Conservation (phyloP, 768 basidiomycete species). For the Naganishia antarctica region DNA sequence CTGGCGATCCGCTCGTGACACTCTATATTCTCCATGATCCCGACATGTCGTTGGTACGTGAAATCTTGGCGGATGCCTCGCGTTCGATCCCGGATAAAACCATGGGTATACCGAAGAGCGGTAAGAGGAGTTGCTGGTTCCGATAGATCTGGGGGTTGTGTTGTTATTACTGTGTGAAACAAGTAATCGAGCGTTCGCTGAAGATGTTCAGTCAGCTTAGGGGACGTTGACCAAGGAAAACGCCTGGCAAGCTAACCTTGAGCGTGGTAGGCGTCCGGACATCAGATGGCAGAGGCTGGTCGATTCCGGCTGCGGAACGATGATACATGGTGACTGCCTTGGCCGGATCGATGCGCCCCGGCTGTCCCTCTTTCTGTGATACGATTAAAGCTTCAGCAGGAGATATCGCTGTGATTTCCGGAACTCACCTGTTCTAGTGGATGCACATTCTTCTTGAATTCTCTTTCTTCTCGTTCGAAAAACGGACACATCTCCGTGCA, state of each 20-base stretch:
- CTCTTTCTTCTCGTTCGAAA: slow-evolving; percentile 84
- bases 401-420: too few relatives aligned
- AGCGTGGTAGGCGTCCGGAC: slow-evolving; percentile 80
- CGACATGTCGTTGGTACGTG: slow-evolving; percentile 80
- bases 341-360: slow-evolving; percentile 65
- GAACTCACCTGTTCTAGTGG: slow-evolving; percentile 78
- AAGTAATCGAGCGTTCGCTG: slow-evolving; percentile 88
- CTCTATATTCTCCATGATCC: slow-evolving; percentile 66
- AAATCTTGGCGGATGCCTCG: slow-evolving; percentile 84
- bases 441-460: slow-evolving; percentile 80
- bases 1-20: slow-evolving; percentile 90
- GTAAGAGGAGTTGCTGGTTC: slow-evolving; percentile 32
- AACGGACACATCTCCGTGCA: slow-evolving; percentile 92
- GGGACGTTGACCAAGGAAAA: slow-evolving; percentile 1
- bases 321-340: slow-evolving; percentile 93
- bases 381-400: too few relatives aligned
- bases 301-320: slow-evolving; percentile 82
- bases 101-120: slow-evolving; percentile 62
- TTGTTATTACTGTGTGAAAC: slow-evolving; percentile 71
- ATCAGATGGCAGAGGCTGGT: slow-evolving; percentile 77
- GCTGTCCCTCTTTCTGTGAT: slow-evolving; percentile 16
- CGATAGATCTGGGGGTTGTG: slow-evolving; percentile 52
- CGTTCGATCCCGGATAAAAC: slow-evolving; percentile 87
- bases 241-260: slow-evolving; percentile 56
- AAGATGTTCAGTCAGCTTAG: neutral